Percentiles rank a stretch among this genome's conserved stretches.
phyloP scores from a whole-genome alignment of 106 monocot genomes.

The Phalaenopsis equestris region DNA sequence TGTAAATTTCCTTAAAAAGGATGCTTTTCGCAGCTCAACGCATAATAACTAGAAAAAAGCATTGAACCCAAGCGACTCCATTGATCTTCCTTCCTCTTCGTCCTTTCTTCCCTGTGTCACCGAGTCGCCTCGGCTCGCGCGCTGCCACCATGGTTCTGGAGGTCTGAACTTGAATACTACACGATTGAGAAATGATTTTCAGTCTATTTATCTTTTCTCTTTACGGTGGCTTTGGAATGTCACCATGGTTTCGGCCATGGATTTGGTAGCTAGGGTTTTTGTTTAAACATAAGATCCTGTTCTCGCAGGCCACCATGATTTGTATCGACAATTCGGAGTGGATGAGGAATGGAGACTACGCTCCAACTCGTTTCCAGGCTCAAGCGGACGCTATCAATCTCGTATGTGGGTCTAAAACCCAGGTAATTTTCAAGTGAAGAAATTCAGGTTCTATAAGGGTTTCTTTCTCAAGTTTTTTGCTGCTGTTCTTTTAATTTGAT shows the following conservation, averaged over 20 bases:
- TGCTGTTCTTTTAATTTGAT: neutral
- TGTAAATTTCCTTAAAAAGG: too few relatives aligned
- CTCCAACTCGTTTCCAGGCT: constrained; percentile 79
- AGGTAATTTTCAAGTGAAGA: constrained; percentile 26
- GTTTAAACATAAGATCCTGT: neutral
- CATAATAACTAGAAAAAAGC: too few relatives aligned
- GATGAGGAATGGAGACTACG: constrained; percentile 94
- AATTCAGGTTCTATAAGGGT: neutral
- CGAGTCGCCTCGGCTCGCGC: neutral
- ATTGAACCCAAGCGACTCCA: too few relatives aligned
- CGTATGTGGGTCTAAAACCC: constrained; percentile 94
- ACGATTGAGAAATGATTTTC: constrained; percentile 1
- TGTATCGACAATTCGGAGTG: constrained; percentile 99
- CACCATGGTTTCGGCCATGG: neutral
- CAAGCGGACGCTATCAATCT: constrained; percentile 89
- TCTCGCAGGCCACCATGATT: constrained; percentile 89
- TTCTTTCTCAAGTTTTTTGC: neutral
- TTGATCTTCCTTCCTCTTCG: too few relatives aligned
- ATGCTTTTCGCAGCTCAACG: too few relatives aligned
- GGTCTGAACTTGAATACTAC: neutral
- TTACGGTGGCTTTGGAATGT: neutral
- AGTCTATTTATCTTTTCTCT: neutral
- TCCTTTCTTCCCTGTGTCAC: too few relatives aligned
- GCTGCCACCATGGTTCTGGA: neutral
- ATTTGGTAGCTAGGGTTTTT: neutral